Conservation (phyloP, 2,329 filamentous ascomycete genomes). For the Sporothrix pseudoabietina region DNA sequence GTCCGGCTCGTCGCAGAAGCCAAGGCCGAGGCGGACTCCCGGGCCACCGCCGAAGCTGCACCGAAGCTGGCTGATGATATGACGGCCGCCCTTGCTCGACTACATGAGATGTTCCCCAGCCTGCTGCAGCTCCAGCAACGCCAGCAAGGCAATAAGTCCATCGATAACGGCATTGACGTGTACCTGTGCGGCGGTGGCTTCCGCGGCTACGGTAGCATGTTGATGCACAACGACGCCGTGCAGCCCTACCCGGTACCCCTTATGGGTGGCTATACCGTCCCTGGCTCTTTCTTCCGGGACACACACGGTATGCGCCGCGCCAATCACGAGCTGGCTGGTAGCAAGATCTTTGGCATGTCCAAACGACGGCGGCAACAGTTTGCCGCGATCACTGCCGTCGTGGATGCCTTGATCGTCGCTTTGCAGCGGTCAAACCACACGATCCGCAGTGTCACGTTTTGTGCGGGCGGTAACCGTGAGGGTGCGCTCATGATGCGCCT, state of each 20-base stretch:
- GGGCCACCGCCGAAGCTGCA: conserved; percentile 51
- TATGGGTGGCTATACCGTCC: conserved; percentile 75
- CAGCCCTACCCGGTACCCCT: conserved; percentile 81
- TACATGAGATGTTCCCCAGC: conserved; percentile 52
- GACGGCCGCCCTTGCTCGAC: conserved; percentile 58
- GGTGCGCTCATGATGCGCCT: conserved; percentile 77
- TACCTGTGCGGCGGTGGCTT: conserved; percentile 92
- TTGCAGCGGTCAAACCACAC: conserved; percentile 52
- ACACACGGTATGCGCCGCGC: conserved; percentile 54
- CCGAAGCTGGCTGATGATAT: conserved; percentile 61
- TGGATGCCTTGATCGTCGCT: conserved; percentile 71
- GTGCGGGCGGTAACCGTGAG: conserved; percentile 81
- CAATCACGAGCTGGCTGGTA: conserved; percentile 53
- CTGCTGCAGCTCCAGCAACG: conserved; percentile 45
- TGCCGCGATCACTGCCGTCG: conserved; percentile 77
- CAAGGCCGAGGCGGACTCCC: conserved; percentile 42
- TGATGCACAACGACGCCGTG: conserved; percentile 75
- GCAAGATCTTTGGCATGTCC: conserved; percentile 75
- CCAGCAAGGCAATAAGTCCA: conserved; percentile 44
- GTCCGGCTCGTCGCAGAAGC: conserved; percentile 4
- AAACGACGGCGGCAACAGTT: conserved; percentile 78
- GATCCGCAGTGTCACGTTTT: conserved; percentile 77
- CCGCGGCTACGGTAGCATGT: conserved; percentile 83
- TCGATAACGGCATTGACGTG: conserved; percentile 59
- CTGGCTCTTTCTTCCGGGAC: conserved; percentile 61